Evolutionary conservation across 768 basidiomycete genomes (phyloP), one percentile per base, ranked within the genome.

Genomic region (Postia placenta): DNA sequence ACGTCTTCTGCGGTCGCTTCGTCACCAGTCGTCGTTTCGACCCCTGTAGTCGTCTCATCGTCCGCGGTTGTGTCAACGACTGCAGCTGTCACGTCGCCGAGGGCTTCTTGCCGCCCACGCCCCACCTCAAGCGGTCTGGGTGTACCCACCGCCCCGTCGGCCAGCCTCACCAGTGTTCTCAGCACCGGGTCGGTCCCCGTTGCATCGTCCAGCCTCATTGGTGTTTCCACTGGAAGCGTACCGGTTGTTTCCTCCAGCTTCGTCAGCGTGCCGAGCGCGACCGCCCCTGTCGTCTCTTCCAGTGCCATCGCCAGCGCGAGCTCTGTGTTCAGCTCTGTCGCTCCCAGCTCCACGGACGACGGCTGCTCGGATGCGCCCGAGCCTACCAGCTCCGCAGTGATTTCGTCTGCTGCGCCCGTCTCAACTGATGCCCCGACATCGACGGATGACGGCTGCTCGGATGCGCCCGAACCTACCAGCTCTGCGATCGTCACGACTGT

Each of bases 341-440:
- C 38, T 11, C 38, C 38, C 6, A n/a, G 15, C 15, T 22, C 38
- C 20, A 39, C 38, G 9, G 38, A 39, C 20, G 38, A 39, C 17
- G 38, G 38, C 17, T 39, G 38, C 19, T 14, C 15, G 7, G 38
- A 39, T n/a, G 38, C 7, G 17, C 20, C 38, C 33, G 45, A 33
- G 12, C 33, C 45, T 19, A 11, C 30, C 23, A 26, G 20, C 40
- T 24, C 48, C 4, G 12, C 28, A 19, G 22, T 27, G 5, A 15
- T 15, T 9, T 9, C n/a, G 5, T 7, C 47, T 20, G 20, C 17
- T 12, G 33, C n/a, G 14, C n/a, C 41, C 15, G 42, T 4, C 19
- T 47, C 37, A 15, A 25, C 24, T 40, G 50, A 27, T 38, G 26
- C 43, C 19, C 20, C 49, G 44, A 7, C 42, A 6, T 30, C 43